Evolutionary conservation across 2,329 filamentous ascomycete genomes (phyloP).

Genomic region (Coniella vitis): DNA sequence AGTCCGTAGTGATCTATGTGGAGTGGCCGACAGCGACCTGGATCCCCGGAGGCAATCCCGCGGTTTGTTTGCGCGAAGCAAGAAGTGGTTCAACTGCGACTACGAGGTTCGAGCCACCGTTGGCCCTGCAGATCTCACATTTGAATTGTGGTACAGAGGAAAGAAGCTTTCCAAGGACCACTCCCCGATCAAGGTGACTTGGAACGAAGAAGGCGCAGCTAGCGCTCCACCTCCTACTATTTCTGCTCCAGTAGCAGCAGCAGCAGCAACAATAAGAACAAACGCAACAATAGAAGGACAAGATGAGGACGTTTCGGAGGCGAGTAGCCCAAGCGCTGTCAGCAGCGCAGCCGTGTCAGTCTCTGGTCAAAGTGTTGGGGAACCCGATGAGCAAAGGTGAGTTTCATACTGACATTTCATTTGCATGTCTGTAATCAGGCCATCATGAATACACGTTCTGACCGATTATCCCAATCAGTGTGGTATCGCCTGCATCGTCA

Average conservation of each 20-base stretch:
- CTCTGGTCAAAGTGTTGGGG: constrained; percentile 9
- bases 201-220: constrained; percentile 12
- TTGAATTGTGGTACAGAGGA: constrained; percentile 36
- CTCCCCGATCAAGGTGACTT: constrained; percentile 30
- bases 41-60: constrained; percentile 29
- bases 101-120: constrained; percentile 49
- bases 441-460: background rate
- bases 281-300: too few relatives aligned
- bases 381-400: constrained; percentile 11
- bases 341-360: constrained; percentile 11
- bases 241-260: background rate
- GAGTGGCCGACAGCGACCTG: constrained; percentile 32
- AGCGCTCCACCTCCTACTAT: background rate
- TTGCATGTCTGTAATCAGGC: background rate
- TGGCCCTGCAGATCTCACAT: constrained; percentile 46
- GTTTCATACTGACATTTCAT: background rate
- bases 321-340: constrained; percentile 6
- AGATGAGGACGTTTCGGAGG: background rate
- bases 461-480: background rate
- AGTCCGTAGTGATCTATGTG: constrained; percentile 34
- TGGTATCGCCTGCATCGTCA: background rate
- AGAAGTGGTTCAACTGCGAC: constrained; percentile 32
- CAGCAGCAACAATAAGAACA: background rate
- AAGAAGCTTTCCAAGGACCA: constrained; percentile 32
- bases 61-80: constrained; percentile 27